These are phyloP conservation scores for Lupinus albus DNA, from an alignment of 306 rosid species.

Conservation along the genomic window DNA sequence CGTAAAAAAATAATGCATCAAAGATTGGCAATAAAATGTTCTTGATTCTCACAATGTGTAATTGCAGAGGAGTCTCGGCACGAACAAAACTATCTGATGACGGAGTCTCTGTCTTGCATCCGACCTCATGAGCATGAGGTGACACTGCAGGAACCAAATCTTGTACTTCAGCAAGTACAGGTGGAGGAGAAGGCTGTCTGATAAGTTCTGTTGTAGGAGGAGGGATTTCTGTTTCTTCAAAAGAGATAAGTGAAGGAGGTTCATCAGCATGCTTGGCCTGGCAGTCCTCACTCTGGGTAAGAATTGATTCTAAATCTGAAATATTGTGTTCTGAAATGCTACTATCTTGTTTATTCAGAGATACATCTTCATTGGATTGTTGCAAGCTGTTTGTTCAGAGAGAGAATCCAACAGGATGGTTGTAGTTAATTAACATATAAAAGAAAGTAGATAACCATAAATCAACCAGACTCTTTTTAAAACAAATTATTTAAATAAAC, in stretches of 20 bases:
- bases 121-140: slow-evolving; percentile 54
- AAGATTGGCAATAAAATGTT: slow-evolving; percentile 16
- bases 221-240: slow-evolving; percentile 61
- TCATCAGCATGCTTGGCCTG: slow-evolving; percentile 48
- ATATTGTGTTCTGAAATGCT: slow-evolving; percentile 49
- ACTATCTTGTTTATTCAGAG: slow-evolving; percentile 46
- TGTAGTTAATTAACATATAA: slow-evolving; percentile 24
- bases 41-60: slow-evolving; percentile 67
- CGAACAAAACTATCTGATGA: slow-evolving; percentile 54
- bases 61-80: slow-evolving; percentile 66
- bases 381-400: slow-evolving; percentile 59
- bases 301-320: slow-evolving; percentile 50
- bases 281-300: slow-evolving; percentile 49
- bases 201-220: slow-evolving; percentile 56
- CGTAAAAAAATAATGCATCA: not conserved
- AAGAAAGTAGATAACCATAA: slow-evolving; percentile 26
- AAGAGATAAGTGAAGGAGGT: slow-evolving; percentile 72
- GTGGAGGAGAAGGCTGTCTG: slow-evolving; percentile 90
- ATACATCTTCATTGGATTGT: slow-evolving; percentile 56
- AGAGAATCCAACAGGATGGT: slow-evolving; percentile 37
- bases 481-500: slow-evolving; percentile 3
- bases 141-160: slow-evolving; percentile 75
- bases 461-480: too few species aligned
- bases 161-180: slow-evolving; percentile 91
- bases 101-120: slow-evolving; percentile 47